A percentile compares a stretch with the other conserved stretches of the same genome.
phyloP scores from a whole-genome alignment of 1,284 basidiomycete species.

The Cerioporus squamosus region DNA sequence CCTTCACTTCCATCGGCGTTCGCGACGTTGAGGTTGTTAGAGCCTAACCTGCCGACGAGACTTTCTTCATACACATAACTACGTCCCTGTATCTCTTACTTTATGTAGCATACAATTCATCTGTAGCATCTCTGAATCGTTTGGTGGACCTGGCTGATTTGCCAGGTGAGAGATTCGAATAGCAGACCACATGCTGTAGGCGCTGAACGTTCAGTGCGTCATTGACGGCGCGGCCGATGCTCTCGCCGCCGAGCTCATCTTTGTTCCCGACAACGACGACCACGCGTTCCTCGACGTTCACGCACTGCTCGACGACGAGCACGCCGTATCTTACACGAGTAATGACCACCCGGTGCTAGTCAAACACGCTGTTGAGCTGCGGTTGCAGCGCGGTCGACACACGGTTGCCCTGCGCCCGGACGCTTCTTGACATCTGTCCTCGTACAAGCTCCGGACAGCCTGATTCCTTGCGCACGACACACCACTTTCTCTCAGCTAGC shows the following conservation, averaged over 20 bases:
- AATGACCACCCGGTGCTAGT: background rate
- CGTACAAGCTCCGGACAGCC: background rate
- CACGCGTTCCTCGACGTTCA: background rate
- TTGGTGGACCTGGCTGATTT: too few relatives aligned
- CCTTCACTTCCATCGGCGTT: too few relatives aligned
- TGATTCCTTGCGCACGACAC: background rate
- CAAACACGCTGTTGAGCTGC: background rate
- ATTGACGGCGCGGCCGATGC: too few relatives aligned
- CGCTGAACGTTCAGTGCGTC: too few relatives aligned
- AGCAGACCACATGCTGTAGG: too few relatives aligned
- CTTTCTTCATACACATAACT: too few relatives aligned
- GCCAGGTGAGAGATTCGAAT: too few relatives aligned
- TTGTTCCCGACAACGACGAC: background rate
- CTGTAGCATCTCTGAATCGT: background rate
- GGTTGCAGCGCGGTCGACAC: conserved; percentile 10
- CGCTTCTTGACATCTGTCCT: background rate
- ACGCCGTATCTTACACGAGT: background rate
- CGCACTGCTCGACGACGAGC: background rate
- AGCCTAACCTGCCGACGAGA: too few relatives aligned
- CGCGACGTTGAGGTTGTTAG: too few relatives aligned
- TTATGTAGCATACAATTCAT: background rate
- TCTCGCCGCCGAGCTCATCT: too few relatives aligned
- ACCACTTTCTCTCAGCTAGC: background rate
- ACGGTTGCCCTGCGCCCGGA: background rate
- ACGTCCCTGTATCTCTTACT: background rate